Evolutionary conservation across 768 basidiomycete genomes (phyloP), one percentile per base, ranked within the genome.

Genomic region (Boletus vinaceobasis): DNA sequence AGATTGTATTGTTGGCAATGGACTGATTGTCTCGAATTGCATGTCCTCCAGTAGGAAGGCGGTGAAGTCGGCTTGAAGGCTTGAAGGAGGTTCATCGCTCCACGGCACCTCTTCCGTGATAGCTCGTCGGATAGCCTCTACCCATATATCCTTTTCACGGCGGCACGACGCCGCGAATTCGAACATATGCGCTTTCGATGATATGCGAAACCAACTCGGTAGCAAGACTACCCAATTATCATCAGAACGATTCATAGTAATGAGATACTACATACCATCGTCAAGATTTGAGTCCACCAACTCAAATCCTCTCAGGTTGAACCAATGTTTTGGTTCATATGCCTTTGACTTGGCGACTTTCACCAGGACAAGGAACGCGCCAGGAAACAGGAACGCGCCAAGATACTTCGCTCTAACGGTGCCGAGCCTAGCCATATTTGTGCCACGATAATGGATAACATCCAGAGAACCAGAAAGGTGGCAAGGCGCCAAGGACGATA

Each of bases 251-350:
- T 27, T 56, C 53, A 11, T 48, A 2, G 9, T 19, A 19, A 33
- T n/a, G 45, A n/a, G 13, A 33, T 26, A n/a, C 35, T n/a, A 79
- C 87, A 60, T 62, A 96, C 93, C 86, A 68, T 90, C 86, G 51
- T 85, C 84, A 27, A 85, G 82, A 35, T 79, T 80, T 17, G 84
- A 76, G 53, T 90, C 89, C 14, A 79, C 72, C 37, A 95, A 60
- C 49, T 89, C 84, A 60, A 91, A 90, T 19, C 83, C 82, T 43
- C 79, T 77, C 21, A 97, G 73, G 38, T 84, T 81, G 64, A 98
- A 87, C 89, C 93, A 98, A 67, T 96, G 88, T 56, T 79, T 82
- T 17, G 93, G 85, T 63, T 95, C 92, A 65, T 97, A 99, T 33
- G 76, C 76, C 67, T 79, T 90, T 54, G 82, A 79, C 73, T 91